Base-by-base conservation (phyloP, 768 basidiomycete species). In the Chlorophyllum brunneum region DNA sequence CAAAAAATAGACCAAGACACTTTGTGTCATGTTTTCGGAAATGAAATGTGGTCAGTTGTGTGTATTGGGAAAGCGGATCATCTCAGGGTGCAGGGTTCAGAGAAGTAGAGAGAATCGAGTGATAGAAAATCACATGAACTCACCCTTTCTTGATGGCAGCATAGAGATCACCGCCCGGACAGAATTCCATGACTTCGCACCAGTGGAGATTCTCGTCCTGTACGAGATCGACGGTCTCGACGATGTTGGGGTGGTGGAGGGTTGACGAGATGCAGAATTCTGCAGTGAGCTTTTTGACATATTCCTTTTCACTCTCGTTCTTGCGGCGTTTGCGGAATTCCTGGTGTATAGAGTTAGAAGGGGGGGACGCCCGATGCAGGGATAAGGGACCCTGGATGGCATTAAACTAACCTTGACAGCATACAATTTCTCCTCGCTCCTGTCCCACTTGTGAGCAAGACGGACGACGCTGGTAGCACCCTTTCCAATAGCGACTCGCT, bases 131-230 rank as follows among this genome's bases (percentile, higher is more conserved):
- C n/a, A n/a, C n/a, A n/a, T 33, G 7, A 6, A 66, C 74, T 61
- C 65, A 74, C 74, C 95, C 95, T 69, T 92, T 94, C 82, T 98
- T 98, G 73, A 99, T 99, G 31, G 94, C 95, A 23, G 95, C 95
- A 66, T 99, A 99, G 30, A 99, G 77, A 71, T 99, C 95, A 2
- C 95, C 95, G 38, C 97, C 97, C 3, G 94, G 94, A 64, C 95
- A 99, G 66, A 93, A 99, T 68, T 98, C 97, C 95, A 99, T 98
- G 40, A 99, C 95, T 67, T 98, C 97, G 65, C 95, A 99, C 95
- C 95, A 99, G 63, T 93, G 86, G 56, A 92, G 86, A 56, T 74
- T 81, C 70, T 99, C 95, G 69, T 99, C 97, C 62, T 99, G 97
- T n/a, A 99, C 89, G 54, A 99, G 85, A 68, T 99, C 95, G 54